phyloP scores from a whole-genome alignment of 1,284 basidiomycete genomes.

The Schizopora paradoxa region DNA sequence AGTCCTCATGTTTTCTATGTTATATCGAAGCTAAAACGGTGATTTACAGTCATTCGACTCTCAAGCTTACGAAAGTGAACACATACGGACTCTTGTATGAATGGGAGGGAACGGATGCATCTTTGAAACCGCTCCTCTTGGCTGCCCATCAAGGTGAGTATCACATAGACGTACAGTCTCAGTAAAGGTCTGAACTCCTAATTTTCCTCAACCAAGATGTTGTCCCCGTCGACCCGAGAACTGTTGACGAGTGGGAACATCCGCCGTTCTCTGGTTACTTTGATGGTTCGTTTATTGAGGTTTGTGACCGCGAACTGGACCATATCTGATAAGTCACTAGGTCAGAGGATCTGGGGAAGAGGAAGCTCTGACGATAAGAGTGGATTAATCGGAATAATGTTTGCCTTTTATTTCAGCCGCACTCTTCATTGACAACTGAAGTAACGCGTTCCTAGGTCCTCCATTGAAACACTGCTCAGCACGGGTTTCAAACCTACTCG shows the following conservation, averaged over 20 bases:
- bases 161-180: background rate
- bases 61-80: conserved; percentile 38
- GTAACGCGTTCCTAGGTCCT: conserved; percentile 22
- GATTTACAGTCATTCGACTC: conserved; percentile 28
- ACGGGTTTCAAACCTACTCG: conserved; percentile 33
- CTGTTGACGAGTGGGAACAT: conserved; percentile 36
- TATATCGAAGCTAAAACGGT: background rate
- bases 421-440: background rate
- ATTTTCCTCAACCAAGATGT: conserved; percentile 30
- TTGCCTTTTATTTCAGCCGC: background rate
- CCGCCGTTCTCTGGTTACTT: conserved; percentile 39
- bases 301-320: too few species aligned
- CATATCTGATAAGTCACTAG: conserved; percentile 14
- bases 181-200: conserved; percentile 5
- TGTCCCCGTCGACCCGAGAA: conserved; percentile 37
- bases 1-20: background rate
- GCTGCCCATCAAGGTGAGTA: conserved; percentile 41
- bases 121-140: conserved; percentile 43
- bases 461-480: conserved; percentile 35
- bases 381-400: conserved; percentile 33
- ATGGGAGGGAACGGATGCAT: conserved; percentile 39
- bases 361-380: conserved; percentile 37
- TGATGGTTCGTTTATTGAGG: conserved; percentile 26
- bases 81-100: conserved; percentile 44
- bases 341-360: conserved; percentile 35